These are phyloP conservation scores for Malassezia yamatoensis DNA, from an alignment of 1,284 basidiomycete genomes.

Conservation along the genomic window DNA sequence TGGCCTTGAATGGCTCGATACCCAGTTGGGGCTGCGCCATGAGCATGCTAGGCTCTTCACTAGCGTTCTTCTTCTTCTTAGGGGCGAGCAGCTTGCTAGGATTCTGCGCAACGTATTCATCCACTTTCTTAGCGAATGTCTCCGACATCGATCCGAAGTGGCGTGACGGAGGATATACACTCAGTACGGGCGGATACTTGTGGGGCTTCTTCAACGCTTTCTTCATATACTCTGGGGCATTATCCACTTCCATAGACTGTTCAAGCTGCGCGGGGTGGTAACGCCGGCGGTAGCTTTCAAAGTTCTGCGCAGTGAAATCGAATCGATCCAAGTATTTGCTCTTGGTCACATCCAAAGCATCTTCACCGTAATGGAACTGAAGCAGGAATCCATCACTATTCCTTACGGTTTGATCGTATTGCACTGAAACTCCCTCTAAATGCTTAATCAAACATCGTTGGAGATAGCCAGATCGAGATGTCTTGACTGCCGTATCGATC, in stretches of 20 bases:
- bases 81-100: constrained; percentile 63
- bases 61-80: constrained; percentile 52
- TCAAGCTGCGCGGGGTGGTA: constrained; percentile 57
- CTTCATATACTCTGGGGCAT: constrained; percentile 71
- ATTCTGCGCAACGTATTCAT: constrained; percentile 70
- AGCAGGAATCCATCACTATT: constrained; percentile 85
- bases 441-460: constrained; percentile 98
- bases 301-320: constrained; percentile 84
- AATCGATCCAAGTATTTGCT: constrained; percentile 61
- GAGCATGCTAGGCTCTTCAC: constrained; percentile 22
- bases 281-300: constrained; percentile 65
- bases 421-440: constrained; percentile 85
- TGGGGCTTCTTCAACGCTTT: constrained; percentile 70
- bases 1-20: constrained; percentile 38
- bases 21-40: constrained; percentile 22
- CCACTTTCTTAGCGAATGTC: constrained; percentile 71
- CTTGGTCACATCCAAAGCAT: constrained; percentile 90
- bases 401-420: constrained; percentile 96
- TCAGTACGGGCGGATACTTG: constrained; percentile 69
- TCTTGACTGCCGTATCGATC: constrained; percentile 99
- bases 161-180: constrained; percentile 66
- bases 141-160: constrained; percentile 87
- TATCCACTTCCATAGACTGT: constrained; percentile 59
- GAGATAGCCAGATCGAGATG: constrained; percentile 92
- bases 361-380: constrained; percentile 96